Base-by-base conservation (phyloP, 176 grass and related monocot species). In the Eleusine coracana region DNA sequence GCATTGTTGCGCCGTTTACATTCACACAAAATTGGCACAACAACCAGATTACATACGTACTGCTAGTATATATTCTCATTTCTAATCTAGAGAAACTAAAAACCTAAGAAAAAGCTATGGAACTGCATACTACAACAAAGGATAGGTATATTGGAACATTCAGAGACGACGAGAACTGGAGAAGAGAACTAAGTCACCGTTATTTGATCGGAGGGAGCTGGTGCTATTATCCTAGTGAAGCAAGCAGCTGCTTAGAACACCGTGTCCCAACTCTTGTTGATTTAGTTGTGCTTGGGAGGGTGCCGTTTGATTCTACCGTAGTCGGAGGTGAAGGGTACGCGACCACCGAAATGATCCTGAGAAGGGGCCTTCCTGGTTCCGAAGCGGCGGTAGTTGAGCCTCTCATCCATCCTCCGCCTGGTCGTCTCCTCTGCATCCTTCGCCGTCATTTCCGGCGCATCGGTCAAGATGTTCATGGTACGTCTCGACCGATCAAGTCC, bases 281-380 rank as follows among this genome's bases (percentile, higher is more conserved):
- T 27, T 41, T 81, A 97, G 85, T 97, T 94, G 83, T 97, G 90
- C 70, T 72, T 82, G 51, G 95, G 88, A 55, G 95, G 86, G 49
- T 92, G 90, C 34, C 71, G 83, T 28, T 11, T 76, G 0, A 89
- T 46, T 1, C 1, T 2, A 71, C 37, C n/a, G 87, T 97, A 97
- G 71, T 97, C 95, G 18, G 95, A 88, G 18, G 88, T 86, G 85
- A 97, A 91, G 59, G 90, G 78, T 58, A 87, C 36, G 42, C 75
- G 27, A 73, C 78, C 88, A 44, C 77, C 65, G 39, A 94, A 91
- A n/a, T n/a, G 73, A 14, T 34, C 52, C 34, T 54, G 50, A 2
- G 38, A 39, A 3, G 70, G 79, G 23, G 68, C 23, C 29, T 58
- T 73, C 36, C 69, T 94, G 8, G 48, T 82, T 36, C 40, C 89